Conservation (phyloP, 441 rosid species). For the Pelargonium fulgidum region DNA sequence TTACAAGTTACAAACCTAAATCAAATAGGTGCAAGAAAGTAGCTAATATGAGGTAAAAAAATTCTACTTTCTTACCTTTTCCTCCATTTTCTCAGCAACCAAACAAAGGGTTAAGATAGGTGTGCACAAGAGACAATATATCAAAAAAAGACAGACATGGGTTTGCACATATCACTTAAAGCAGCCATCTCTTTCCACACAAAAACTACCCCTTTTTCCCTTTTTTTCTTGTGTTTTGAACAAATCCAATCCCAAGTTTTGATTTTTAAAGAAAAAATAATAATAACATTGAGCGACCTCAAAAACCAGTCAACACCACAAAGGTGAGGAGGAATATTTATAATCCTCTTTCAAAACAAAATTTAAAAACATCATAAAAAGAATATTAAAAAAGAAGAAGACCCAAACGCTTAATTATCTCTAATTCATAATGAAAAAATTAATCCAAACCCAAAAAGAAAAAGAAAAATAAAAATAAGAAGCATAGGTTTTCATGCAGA, state of each 20-base stretch:
- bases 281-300: neutral
- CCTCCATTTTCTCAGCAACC: conserved; percentile 26
- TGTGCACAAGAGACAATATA: conserved; percentile 9
- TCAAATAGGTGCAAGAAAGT: no score
- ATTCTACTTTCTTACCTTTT: conserved; percentile 11
- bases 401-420: no score
- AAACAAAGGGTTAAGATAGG: conserved; percentile 11
- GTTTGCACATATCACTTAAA: conserved; percentile 7
- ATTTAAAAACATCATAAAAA: neutral
- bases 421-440: no score
- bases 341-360: neutral
- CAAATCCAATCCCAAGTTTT: conserved; percentile 20
- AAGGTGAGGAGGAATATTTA: no score
- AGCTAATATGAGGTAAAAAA: neutral
- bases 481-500: conserved; percentile 1
- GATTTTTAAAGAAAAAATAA: conserved; percentile 15
- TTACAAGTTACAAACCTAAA: neutral
- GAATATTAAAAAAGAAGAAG: no score
- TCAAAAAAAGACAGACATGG: conserved; percentile 12
- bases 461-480: neutral
- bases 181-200: conserved; percentile 20
- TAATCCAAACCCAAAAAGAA: no score
- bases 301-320: no score
- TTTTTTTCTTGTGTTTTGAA: neutral
- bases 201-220: conserved; percentile 17